Conservation (phyloP, 495 filamentous ascomycete genomes). For the Friedmanniomyces endolithicus region DNA sequence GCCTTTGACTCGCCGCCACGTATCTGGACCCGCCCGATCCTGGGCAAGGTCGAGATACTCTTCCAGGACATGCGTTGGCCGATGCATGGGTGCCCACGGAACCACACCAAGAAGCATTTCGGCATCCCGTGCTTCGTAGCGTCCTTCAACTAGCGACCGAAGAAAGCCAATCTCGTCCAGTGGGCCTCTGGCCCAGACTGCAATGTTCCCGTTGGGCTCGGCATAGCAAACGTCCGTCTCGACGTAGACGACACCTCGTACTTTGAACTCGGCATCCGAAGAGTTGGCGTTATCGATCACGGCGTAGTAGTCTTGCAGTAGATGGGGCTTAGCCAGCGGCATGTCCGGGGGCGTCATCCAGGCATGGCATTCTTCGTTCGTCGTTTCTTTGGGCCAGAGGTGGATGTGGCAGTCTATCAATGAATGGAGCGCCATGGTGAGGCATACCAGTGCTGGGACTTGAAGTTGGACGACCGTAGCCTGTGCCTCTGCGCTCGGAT, state of each 20-base stretch:
- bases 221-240: slow-evolving; percentile 56
- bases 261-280: neutral
- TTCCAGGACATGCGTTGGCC: slow-evolving; percentile 33
- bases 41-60: slow-evolving; percentile 26
- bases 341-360: slow-evolving; percentile 45
- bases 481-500: no score
- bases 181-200: slow-evolving; percentile 39
- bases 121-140: slow-evolving; percentile 38
- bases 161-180: slow-evolving; percentile 61
- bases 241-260: slow-evolving; percentile 64
- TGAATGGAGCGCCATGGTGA: slow-evolving; percentile 19
- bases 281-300: neutral
- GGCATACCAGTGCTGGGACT: neutral
- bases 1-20: slow-evolving; percentile 44
- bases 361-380: slow-evolving; percentile 43
- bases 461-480: neutral
- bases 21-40: slow-evolving; percentile 30
- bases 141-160: slow-evolving; percentile 48
- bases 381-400: slow-evolving; percentile 53
- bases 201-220: slow-evolving; percentile 28
- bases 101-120: slow-evolving; percentile 52
- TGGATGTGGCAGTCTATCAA: slow-evolving; percentile 84
- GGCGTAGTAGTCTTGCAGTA: slow-evolving; percentile 23
- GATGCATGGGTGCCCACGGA: slow-evolving; percentile 68
- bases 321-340: slow-evolving; percentile 49